phyloP scores from a whole-genome alignment of 2,329 filamentous ascomycete genomes.

The Pseudocercospora macadamiae region DNA sequence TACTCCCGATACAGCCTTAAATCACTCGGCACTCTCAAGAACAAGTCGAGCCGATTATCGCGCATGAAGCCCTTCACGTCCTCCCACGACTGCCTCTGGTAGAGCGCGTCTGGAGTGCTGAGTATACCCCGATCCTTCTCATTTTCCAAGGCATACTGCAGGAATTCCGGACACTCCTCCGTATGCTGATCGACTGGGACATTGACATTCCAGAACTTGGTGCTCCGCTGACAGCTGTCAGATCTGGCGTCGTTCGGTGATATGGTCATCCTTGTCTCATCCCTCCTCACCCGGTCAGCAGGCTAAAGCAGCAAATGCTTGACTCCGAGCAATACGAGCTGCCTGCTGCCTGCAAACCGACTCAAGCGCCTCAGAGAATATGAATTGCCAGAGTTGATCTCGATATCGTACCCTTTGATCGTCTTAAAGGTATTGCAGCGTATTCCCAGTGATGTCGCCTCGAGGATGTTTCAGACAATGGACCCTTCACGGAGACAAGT shows the following conservation, averaged over 20 bases:
- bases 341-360: not conserved
- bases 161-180: constrained; percentile 70
- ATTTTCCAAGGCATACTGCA: constrained; percentile 57
- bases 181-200: constrained; percentile 66
- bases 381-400: too few species aligned
- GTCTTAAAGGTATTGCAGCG: too few species aligned
- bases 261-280: not conserved
- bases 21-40: constrained; percentile 76
- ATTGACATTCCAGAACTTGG: constrained; percentile 83
- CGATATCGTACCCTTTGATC: too few species aligned
- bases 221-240: not conserved
- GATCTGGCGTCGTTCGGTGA: not conserved
- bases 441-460: too few species aligned
- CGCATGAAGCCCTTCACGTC: constrained; percentile 66
- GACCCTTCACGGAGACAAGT: constrained; percentile 4
- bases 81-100: constrained; percentile 67
- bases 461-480: not conserved
- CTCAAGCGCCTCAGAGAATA: not conserved
- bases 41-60: constrained; percentile 71
- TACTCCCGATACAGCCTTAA: constrained; percentile 77
- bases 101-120: constrained; percentile 69
- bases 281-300: too few species aligned
- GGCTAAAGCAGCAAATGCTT: too few species aligned
- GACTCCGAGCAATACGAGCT: not conserved
- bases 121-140: constrained; percentile 73